A percentile compares a stretch with the other conserved stretches of the same genome.
phyloP scores from a whole-genome alignment of 257 asterid genomes.

The Solanum pinnatisectum region DNA sequence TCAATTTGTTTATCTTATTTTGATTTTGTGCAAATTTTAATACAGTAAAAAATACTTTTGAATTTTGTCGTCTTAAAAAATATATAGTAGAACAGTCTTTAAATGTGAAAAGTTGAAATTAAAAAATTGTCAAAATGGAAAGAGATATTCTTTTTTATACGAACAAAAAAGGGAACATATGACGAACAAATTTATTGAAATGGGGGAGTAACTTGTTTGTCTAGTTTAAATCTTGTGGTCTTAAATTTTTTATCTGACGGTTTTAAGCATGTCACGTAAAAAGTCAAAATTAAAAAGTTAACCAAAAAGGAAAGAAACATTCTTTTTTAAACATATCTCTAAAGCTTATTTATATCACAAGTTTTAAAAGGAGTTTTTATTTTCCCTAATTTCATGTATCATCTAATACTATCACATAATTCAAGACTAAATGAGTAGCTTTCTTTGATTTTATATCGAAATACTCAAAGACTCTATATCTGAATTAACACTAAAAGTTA shows the following conservation, averaged over 20 bases:
- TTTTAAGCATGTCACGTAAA: neutral
- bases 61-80: neutral
- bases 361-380: neutral
- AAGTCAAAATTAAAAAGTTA: rapidly evolving
- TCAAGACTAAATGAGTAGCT: neutral
- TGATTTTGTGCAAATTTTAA: too few species aligned
- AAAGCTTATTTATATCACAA: neutral
- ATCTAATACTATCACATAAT: neutral
- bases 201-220: neutral
- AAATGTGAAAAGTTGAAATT: neutral
- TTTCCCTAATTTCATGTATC: neutral
- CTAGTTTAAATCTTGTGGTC: neutral
- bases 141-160: too few species aligned
- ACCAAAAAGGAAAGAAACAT: neutral
- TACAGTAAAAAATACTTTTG: rapidly evolving
- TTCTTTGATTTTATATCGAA: neutral
- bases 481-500: neutral
- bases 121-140: neutral
- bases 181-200: too few species aligned
- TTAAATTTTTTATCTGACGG: neutral
- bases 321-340: neutral
- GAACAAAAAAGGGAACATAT: too few species aligned
- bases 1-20: too few species aligned
- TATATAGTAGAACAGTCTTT: neutral
- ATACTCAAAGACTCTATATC: neutral